Conservation (phyloP, 768 basidiomycete genomes). For the Candolleomyces aberdarensis region DNA sequence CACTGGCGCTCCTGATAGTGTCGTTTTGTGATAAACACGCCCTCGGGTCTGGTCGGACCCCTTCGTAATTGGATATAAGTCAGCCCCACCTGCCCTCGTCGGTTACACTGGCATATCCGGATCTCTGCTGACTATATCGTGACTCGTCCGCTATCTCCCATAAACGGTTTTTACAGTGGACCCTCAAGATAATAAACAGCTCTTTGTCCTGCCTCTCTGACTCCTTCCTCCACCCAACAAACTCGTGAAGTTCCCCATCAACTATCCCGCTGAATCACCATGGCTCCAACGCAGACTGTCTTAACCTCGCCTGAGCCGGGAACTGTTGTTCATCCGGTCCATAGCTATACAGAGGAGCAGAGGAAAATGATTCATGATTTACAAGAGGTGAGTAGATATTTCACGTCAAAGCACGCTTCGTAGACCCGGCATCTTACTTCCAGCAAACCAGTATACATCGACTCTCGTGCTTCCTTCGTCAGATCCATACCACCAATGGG, state of each 20-base stretch:
- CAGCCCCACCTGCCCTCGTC: conserved; percentile 5
- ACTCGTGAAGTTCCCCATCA: not conserved
- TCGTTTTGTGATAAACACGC: no score
- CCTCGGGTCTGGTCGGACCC: not conserved
- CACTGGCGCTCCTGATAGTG: no score
- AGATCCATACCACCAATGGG: conserved; percentile 77
- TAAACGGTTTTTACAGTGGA: no score
- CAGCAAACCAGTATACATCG: conserved; percentile 54
- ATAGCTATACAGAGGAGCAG: conserved; percentile 65
- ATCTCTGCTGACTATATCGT: not conserved
- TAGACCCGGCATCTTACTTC: conserved; percentile 1
- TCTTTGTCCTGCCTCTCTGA: not conserved
- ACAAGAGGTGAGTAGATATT: conserved; percentile 45
- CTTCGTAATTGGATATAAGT: not conserved
- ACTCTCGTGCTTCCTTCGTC: conserved; percentile 59
- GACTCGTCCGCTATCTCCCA: no score
- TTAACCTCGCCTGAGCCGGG: conserved; percentile 54
- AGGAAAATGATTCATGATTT: conserved; percentile 54
- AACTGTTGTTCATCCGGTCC: conserved; percentile 49
- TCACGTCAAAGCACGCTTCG: no score
- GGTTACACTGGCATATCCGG: not conserved
- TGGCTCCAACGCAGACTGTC: conserved; percentile 26
- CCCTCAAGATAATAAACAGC: not conserved
- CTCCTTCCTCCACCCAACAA: not conserved
- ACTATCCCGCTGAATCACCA: not conserved